These are phyloP conservation scores for Aureobasidium sp. DNA, from an alignment of 2,329 filamentous ascomycete species.

Conservation along the genomic window DNA sequence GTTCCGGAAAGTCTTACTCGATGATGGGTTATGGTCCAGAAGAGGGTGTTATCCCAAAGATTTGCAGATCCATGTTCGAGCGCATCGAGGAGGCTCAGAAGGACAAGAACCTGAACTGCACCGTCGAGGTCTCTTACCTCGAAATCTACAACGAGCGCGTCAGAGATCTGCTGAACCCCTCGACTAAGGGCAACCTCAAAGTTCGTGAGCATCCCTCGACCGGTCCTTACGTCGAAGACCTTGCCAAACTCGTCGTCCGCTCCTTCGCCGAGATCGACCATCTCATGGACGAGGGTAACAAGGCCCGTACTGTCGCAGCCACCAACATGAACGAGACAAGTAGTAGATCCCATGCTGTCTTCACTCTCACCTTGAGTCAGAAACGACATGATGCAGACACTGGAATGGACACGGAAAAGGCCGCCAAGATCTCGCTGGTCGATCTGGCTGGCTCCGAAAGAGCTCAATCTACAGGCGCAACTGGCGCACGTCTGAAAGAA, in stretches of 20 bases:
- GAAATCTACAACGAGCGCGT: conserved; percentile 99
- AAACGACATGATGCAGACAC: conserved; percentile 87
- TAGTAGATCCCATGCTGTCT: conserved; percentile 95
- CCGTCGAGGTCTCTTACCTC: conserved; percentile 94
- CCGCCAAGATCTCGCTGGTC: conserved; percentile 94
- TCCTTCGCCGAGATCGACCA: conserved; percentile 95
- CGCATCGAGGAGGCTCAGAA: conserved; percentile 61
- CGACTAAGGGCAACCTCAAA: conserved; percentile 92
- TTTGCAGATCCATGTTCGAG: conserved; percentile 96
- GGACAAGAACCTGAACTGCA: conserved; percentile 74
- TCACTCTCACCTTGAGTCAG: conserved; percentile 90
- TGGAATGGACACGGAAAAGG: conserved; percentile 95
- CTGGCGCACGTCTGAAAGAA: conserved; percentile 88
- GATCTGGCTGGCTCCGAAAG: conserved; percentile 96
- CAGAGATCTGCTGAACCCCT: conserved; percentile 86
- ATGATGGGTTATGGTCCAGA: conserved; percentile 99
- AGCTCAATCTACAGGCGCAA: conserved; percentile 91
- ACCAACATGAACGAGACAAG: conserved; percentile 99
- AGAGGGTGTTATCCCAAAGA: conserved; percentile 88
- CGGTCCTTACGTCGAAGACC: conserved; percentile 94
- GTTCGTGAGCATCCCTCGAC: conserved; percentile 97
- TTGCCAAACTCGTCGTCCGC: conserved; percentile 88
- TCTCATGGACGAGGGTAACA: conserved; percentile 98
- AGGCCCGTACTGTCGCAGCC: conserved; percentile 91
- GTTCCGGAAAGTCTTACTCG: conserved; percentile 96